Conservation (phyloP, 1,284 basidiomycete genomes). For the Boletus nobilissimus region DNA sequence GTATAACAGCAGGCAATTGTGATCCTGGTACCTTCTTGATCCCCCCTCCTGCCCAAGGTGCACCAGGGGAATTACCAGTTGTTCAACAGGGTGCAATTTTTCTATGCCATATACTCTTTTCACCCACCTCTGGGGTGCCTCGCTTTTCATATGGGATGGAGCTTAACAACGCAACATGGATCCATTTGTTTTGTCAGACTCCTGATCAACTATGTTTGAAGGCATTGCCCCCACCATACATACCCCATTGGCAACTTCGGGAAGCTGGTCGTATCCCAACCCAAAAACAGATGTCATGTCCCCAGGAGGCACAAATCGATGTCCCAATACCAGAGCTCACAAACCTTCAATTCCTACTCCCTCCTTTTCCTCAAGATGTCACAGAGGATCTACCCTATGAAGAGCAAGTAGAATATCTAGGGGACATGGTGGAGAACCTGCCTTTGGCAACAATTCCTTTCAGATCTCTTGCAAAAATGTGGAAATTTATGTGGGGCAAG, state of each 20-base stretch:
- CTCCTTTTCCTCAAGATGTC: constrained; percentile 5
- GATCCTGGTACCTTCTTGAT: constrained; percentile 16
- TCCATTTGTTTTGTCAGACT: constrained; percentile 2
- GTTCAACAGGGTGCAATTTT: constrained; percentile 21
- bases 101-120: neutral
- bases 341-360: neutral
- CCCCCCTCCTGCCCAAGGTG: constrained; percentile 3
- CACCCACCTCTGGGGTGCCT: neutral
- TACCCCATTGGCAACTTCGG: constrained; percentile 1
- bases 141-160: constrained; percentile 16
- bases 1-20: neutral
- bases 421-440: constrained; percentile 1
- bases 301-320: neutral
- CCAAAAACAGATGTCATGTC: constrained; percentile 19
- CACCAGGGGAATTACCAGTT: neutral
- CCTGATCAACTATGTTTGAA: constrained; percentile 4
- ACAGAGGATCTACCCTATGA: constrained; percentile 11
- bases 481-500: constrained; percentile 15
- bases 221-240: constrained; percentile 15
- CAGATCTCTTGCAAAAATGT: constrained; percentile 18
- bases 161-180: constrained; percentile 16
- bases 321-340: neutral
- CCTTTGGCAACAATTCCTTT: constrained; percentile 17
- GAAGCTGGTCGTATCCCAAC: constrained; percentile 11
- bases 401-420: neutral